phyloP scores from a whole-genome alignment of 345 rosid species.

The Citrus glauca region DNA sequence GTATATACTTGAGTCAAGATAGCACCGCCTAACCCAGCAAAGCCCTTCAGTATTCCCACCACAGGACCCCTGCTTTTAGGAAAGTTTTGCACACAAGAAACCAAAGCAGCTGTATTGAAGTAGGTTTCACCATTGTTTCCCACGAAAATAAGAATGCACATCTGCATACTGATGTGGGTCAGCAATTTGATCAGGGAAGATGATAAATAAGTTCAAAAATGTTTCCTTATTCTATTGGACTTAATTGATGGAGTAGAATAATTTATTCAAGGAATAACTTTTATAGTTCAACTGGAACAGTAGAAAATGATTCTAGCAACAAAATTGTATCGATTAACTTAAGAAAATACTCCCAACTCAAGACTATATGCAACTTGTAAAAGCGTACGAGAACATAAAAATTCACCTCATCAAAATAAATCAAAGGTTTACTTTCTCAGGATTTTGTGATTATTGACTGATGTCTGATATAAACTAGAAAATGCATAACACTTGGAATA shows the following conservation, averaged over 20 bases:
- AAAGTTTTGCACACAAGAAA: constrained; percentile 94
- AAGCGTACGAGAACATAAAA: neutral
- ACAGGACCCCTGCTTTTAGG: constrained; percentile 97
- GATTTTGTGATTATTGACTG: neutral
- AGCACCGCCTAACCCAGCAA: constrained; percentile 97
- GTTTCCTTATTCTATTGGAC: neutral
- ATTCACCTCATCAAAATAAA: neutral
- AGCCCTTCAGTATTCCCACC: constrained; percentile 95
- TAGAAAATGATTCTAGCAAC: neutral
- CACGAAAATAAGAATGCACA: constrained; percentile 86
- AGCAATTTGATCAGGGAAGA: constrained; percentile 11
- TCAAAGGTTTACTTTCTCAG: neutral
- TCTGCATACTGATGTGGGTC: constrained; percentile 39
- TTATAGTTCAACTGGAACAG: neutral
- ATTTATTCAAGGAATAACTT: neutral
- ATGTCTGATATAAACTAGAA: neutral
- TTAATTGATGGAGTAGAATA: neutral
- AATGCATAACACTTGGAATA: neutral
- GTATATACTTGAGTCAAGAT: constrained; percentile 86
- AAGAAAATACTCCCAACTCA: neutral
- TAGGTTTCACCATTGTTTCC: constrained; percentile 97
- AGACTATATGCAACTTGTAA: neutral
- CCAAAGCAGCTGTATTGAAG: constrained; percentile 90
- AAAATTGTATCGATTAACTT: neutral
- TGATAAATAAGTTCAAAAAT: neutral